phyloP scores from a whole-genome alignment of 352 stramenopile genomes.

The Sclerospora graminicola region DNA sequence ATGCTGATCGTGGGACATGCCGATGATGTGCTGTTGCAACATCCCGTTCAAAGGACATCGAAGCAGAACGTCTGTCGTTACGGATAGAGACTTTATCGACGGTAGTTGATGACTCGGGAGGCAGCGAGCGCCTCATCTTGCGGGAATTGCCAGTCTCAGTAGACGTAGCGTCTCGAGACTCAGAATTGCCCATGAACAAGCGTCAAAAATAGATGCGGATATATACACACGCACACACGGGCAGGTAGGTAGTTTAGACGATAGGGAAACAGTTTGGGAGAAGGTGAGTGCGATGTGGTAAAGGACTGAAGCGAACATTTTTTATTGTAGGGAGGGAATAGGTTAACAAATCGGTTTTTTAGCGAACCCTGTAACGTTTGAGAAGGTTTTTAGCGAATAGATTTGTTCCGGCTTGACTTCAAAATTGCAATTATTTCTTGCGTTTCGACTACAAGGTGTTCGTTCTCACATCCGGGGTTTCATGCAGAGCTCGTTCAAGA shows the following conservation, averaged over 20 bases:
- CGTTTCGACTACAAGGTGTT: no score
- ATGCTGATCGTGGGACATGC: slow-evolving; percentile 4
- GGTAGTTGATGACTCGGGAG: slow-evolving; percentile 9
- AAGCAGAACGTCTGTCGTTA: slow-evolving; percentile 16
- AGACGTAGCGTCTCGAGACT: slow-evolving; percentile 32
- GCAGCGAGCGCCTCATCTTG: slow-evolving; percentile 6
- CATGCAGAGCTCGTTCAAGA: no score
- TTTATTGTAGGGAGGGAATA: slow-evolving; percentile 18
- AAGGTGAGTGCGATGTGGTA: no score
- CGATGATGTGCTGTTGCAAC: slow-evolving; percentile 5
- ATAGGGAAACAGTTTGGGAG: not conserved
- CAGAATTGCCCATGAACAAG: slow-evolving; percentile 42
- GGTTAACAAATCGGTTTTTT: no score
- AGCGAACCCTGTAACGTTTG: no score
- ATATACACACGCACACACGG: not conserved
- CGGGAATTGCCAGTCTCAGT: slow-evolving; percentile 11
- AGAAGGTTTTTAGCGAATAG: slow-evolving; percentile 1
- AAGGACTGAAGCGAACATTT: slow-evolving; percentile 4
- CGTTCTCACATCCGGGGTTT: no score
- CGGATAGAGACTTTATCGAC: slow-evolving; percentile 2
- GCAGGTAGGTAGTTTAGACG: not conserved
- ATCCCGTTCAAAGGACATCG: slow-evolving; percentile 16
- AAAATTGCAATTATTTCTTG: not conserved
- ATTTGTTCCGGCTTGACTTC: slow-evolving; percentile 20
- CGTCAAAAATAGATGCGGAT: no score